Percentiles rank a stretch among this genome's conserved stretches.
Conservation (phyloP, 495 filamentous ascomycete genomes). For the Pyrenula massariospora region DNA sequence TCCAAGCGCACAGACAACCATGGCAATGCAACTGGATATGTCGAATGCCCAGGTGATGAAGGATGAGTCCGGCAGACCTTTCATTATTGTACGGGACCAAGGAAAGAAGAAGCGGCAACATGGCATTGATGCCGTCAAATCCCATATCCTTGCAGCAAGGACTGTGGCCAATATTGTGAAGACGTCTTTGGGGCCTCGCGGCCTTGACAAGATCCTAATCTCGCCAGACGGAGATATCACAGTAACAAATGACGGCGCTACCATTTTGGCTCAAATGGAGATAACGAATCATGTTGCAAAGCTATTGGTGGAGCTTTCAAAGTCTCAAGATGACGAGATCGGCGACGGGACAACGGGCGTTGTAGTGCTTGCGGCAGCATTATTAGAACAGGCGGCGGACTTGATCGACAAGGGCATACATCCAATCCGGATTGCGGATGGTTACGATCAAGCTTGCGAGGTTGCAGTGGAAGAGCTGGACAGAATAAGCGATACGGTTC, state of each 20-base stretch:
- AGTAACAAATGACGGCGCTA: constrained; percentile 97
- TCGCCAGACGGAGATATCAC: constrained; percentile 98
- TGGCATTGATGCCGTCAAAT: constrained; percentile 93
- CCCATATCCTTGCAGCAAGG: constrained; percentile 90
- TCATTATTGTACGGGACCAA: constrained; percentile 97
- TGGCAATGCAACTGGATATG: constrained; percentile 22
- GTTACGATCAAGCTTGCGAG: constrained; percentile 94
- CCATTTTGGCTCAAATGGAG: constrained; percentile 97
- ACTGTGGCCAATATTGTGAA: constrained; percentile 96
- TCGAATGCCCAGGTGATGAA: constrained; percentile 58
- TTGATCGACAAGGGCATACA: constrained; percentile 99
- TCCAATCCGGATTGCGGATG: constrained; percentile 95
- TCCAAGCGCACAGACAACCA: constrained; percentile 2
- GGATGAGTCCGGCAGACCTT: constrained; percentile 93
- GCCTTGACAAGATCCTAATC: constrained; percentile 98
- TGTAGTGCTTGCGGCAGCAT: constrained; percentile 87
- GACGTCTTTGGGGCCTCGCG: constrained; percentile 89
- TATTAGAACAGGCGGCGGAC: constrained; percentile 95
- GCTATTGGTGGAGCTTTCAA: constrained; percentile 93
- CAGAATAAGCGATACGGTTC: constrained; percentile 79
- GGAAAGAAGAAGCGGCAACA: constrained; percentile 96
- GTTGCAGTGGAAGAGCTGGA: constrained; percentile 88
- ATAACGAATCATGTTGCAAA: constrained; percentile 98
- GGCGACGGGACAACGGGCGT: constrained; percentile 98
- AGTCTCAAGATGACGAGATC: constrained; percentile 98